These are phyloP conservation scores for Lyophyllum semitale DNA, from an alignment of 768 basidiomycete genomes.

Conservation along the genomic window DNA sequence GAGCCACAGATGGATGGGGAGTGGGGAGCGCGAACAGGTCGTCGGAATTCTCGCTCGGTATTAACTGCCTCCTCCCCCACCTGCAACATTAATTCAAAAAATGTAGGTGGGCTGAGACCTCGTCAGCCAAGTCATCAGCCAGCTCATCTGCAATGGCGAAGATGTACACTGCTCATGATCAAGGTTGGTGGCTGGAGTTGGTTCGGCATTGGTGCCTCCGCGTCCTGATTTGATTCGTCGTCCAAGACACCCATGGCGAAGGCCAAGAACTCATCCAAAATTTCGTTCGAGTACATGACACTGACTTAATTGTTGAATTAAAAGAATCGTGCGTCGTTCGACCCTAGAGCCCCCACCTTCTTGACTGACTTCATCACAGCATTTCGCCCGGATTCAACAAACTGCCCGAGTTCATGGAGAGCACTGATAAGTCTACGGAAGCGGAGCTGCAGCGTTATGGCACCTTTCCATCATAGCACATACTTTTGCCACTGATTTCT, in stretches of 20 bases:
- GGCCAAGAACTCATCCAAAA: conserved; percentile 9
- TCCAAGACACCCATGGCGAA: not conserved
- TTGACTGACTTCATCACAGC: not conserved
- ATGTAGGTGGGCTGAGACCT: not conserved
- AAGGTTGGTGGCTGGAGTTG: not conserved
- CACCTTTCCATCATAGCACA: not conserved
- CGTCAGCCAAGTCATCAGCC: not conserved
- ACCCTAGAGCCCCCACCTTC: not conserved
- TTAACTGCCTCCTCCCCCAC: no score
- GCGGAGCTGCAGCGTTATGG: not conserved
- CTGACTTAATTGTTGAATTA: not conserved
- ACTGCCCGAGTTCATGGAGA: not conserved
- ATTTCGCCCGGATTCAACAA: not conserved
- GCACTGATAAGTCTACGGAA: not conserved
- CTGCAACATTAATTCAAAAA: no score
- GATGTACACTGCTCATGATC: not conserved
- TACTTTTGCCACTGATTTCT: no score
- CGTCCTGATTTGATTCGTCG: not conserved
- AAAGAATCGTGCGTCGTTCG: not conserved
- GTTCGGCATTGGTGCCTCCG: not conserved
- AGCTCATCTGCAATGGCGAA: not conserved
- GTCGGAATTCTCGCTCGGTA: no score
- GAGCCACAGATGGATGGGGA: no score
- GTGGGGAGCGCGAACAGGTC: no score
- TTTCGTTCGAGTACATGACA: conserved; percentile 8